phyloP scores from a whole-genome alignment of 1,284 basidiomycete genomes.

The Ustilago sp. region DNA sequence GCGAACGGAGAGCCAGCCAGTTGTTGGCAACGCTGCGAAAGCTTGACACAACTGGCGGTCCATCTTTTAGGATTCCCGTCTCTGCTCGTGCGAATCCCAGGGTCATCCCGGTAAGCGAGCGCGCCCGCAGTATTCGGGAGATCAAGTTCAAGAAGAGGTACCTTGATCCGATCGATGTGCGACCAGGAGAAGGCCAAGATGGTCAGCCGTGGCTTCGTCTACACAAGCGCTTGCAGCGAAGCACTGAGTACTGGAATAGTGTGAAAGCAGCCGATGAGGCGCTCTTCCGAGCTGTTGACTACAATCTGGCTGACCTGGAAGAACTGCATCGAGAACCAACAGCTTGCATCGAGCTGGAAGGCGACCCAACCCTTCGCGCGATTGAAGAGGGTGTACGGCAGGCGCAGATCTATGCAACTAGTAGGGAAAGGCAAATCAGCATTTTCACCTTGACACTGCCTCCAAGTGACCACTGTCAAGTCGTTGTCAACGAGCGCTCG shows the following conservation, averaged over 20 bases:
- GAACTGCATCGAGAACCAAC: neutral
- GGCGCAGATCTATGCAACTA: constrained; percentile 9
- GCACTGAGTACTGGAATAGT: neutral
- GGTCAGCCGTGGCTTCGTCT: constrained; percentile 23
- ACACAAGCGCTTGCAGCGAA: constrained; percentile 13
- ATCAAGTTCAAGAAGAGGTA: constrained; percentile 8
- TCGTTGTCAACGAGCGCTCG: neutral
- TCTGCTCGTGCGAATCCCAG: constrained; percentile 15
- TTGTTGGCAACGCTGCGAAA: constrained; percentile 12
- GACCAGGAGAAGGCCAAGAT: constrained; percentile 14
- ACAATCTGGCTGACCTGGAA: constrained; percentile 12
- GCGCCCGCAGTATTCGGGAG: neutral
- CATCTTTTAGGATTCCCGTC: constrained; percentile 6
- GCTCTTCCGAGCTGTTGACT: constrained; percentile 11
- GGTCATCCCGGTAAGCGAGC: neutral
- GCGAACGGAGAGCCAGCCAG: neutral
- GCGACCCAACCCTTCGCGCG: constrained; percentile 3
- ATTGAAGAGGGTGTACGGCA: constrained; percentile 15
- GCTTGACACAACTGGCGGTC: neutral
- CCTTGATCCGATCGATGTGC: constrained; percentile 14
- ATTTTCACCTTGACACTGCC: neutral
- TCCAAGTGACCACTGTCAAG: neutral
- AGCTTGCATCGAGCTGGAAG: neutral
- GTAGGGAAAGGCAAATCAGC: neutral
- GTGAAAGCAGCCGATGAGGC: constrained; percentile 15